A percentile compares a stretch with the other conserved stretches of the same genome.
phyloP scores from a whole-genome alignment of 345 rosid species.

The Eucalyptus regnans region DNA sequence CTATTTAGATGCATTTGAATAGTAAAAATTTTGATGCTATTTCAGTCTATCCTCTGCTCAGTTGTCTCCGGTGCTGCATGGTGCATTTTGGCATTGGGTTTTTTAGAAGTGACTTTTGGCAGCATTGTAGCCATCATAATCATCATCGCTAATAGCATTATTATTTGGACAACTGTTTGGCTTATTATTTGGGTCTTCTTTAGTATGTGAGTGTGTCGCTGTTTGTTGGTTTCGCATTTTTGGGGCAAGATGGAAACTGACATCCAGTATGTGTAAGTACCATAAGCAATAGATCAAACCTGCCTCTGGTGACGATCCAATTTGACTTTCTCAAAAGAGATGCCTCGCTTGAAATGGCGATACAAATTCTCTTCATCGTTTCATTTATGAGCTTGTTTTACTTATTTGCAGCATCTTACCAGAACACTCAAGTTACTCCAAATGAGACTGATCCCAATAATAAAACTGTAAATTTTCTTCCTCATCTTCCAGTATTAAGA shows the following conservation, averaged over 20 bases:
- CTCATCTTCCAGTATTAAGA: not conserved
- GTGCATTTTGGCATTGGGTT: not conserved
- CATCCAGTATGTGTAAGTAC: not conserved
- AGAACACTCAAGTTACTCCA: slow-evolving; percentile 43
- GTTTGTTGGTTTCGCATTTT: not conserved
- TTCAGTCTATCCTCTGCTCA: not conserved
- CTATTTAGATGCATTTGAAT: not conserved
- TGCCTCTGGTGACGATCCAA: not conserved
- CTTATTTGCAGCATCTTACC: slow-evolving; percentile 67
- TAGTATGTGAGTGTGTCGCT: not conserved
- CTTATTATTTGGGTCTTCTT: not conserved
- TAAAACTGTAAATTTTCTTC: slow-evolving; percentile 63
- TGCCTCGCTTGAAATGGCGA: not conserved
- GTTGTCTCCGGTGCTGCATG: not conserved
- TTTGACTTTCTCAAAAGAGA: not conserved
- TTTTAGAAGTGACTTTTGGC: not conserved
- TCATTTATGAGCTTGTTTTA: not conserved
- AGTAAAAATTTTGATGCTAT: not conserved
- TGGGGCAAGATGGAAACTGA: not conserved
- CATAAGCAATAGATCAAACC: not conserved
- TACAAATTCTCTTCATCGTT: not conserved
- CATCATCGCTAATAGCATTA: not conserved
- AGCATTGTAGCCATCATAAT: not conserved
- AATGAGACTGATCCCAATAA: slow-evolving; percentile 76
- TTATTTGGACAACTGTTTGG: not conserved